Percentiles rank a stretch among this genome's conserved stretches.
phyloP scores from a whole-genome alignment of 2,329 filamentous ascomycete genomes.

The Colletotrichum neosansevieriae region DNA sequence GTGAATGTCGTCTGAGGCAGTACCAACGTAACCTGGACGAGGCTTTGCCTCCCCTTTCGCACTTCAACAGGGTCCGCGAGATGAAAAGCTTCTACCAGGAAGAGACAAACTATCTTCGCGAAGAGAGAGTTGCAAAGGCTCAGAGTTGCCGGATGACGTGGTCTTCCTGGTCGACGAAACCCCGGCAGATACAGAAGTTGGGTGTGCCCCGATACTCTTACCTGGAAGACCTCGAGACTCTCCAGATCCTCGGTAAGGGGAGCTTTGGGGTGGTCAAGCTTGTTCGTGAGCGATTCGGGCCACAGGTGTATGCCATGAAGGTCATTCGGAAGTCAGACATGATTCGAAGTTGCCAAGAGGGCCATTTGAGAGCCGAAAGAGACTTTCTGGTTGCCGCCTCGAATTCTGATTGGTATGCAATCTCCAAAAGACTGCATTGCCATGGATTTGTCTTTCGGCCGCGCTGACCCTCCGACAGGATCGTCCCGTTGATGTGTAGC shows the following conservation, averaged over 20 bases:
- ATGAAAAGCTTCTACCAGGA: conserved; percentile 60
- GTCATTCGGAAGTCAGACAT: conserved; percentile 95
- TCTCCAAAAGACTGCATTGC: conserved; percentile 17
- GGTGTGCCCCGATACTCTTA: conserved; percentile 15
- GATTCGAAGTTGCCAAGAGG: conserved; percentile 91
- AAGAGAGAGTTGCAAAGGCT: conserved; percentile 25
- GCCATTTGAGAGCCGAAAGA: conserved; percentile 88
- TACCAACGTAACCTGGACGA: conserved; percentile 74
- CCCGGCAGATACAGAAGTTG: neutral
- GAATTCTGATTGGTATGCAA: conserved; percentile 78
- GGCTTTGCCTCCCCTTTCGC: conserved; percentile 54
- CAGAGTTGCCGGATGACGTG: conserved; percentile 22
- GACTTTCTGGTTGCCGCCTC: conserved; percentile 92
- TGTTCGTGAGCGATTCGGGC: conserved; percentile 70
- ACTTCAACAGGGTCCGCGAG: conserved; percentile 65
- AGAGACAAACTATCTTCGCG: conserved; percentile 64
- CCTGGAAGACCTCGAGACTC: conserved; percentile 76
- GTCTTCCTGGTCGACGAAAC: conserved; percentile 5
- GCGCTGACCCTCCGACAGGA: conserved; percentile 61
- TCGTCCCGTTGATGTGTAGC: conserved; percentile 87
- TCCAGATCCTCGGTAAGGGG: conserved; percentile 89
- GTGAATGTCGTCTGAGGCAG: conserved; percentile 70
- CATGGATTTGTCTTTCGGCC: conserved; percentile 15
- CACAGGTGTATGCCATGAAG: conserved; percentile 92
- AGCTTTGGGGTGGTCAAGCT: conserved; percentile 94